These are phyloP conservation scores for Globisporangium takayamanum DNA, from an alignment of 352 stramenopile genomes.

Conservation along the genomic window DNA sequence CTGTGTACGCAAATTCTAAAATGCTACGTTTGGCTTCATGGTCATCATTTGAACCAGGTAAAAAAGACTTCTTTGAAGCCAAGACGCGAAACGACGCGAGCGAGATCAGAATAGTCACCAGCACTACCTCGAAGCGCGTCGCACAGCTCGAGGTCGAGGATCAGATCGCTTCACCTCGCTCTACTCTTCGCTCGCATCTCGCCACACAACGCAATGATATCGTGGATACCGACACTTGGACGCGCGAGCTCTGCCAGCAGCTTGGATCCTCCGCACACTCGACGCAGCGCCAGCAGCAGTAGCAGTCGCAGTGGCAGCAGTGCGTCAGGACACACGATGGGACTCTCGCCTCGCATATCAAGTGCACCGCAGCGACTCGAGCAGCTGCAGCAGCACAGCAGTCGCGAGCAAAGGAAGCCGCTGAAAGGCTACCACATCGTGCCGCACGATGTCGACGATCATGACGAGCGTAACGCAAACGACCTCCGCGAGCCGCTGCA, in stretches of 20 bases:
- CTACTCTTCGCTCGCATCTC: no score
- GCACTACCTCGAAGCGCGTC: no score
- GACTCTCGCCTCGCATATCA: neutral
- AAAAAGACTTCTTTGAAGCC: neutral
- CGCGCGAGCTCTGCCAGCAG: constrained; percentile 1
- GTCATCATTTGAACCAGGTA: no score
- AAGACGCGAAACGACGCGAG: neutral
- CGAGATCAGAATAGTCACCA: no score
- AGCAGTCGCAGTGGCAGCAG: neutral
- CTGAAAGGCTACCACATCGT: constrained; percentile 44
- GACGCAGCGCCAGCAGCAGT: constrained; percentile 2
- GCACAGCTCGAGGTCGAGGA: no score
- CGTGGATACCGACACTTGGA: constrained; percentile 4
- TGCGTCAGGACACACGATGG: constrained; percentile 3
- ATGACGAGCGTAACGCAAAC: neutral
- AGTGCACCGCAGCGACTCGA: neutral
- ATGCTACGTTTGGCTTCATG: neutral
- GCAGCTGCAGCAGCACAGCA: constrained; percentile 13
- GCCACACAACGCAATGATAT: neutral
- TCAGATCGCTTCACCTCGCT: no score
- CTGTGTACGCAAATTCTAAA: neutral
- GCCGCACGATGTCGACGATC: constrained; percentile 29
- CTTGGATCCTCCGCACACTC: neutral
- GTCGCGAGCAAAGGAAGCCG: constrained; percentile 11
- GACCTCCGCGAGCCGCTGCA: constrained; percentile 15